Conservation (phyloP, 768 basidiomycete genomes). For the Gloeopeniophorella convolvens region DNA sequence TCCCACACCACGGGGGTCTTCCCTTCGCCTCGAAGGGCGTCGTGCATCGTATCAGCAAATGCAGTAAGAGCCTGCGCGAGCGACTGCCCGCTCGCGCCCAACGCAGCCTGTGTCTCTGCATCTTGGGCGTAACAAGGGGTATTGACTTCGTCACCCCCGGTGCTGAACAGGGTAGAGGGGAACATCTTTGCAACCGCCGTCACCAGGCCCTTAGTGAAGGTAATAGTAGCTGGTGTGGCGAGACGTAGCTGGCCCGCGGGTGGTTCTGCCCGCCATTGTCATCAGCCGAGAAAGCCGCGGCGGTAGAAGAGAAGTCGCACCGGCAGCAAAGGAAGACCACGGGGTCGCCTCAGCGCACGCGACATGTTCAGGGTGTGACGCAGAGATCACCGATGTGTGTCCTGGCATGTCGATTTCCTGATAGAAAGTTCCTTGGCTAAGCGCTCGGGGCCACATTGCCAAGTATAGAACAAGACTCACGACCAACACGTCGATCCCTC, state of each 20-base stretch:
- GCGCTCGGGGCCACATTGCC: no score
- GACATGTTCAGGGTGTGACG: constrained; percentile 39
- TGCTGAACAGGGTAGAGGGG: constrained; percentile 34
- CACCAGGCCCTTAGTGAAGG: constrained; percentile 33
- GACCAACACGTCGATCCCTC: no score
- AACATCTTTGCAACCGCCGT: constrained; percentile 26
- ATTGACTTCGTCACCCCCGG: constrained; percentile 47
- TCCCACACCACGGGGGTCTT: constrained; percentile 49
- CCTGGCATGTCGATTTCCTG: constrained; percentile 45
- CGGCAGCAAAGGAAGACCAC: no score
- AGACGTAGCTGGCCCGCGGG: constrained; percentile 45
- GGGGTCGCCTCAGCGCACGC: constrained; percentile 33
- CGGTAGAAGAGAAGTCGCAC: no score
- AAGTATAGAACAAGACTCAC: no score
- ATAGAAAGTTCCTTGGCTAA: no score
- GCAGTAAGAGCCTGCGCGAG: constrained; percentile 35
- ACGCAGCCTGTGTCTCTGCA: constrained; percentile 26
- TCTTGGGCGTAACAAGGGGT: constrained; percentile 35
- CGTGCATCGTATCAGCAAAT: constrained; percentile 34
- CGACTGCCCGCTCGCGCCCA: constrained; percentile 31
- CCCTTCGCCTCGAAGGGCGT: constrained; percentile 26
- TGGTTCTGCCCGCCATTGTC: no score
- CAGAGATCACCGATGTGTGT: constrained; percentile 38
- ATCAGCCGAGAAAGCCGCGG: no score
- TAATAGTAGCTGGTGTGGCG: constrained; percentile 28